These are phyloP conservation scores for Gymnopus androsaceus DNA, from an alignment of 1,284 basidiomycete species.

Conservation along the genomic window DNA sequence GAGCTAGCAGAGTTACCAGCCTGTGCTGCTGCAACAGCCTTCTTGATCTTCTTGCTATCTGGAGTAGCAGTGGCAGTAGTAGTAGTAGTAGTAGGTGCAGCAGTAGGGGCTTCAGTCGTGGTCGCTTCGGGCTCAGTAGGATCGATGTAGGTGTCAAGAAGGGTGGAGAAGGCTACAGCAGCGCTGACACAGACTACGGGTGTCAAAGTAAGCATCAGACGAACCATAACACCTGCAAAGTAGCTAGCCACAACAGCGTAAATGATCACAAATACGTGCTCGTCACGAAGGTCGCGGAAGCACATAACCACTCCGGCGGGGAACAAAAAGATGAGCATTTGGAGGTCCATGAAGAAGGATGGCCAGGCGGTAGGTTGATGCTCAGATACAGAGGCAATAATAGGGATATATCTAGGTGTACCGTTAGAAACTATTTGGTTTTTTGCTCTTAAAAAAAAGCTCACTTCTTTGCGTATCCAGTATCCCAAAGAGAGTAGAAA, in stretches of 20 bases:
- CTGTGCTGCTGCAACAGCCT: conserved; percentile 38
- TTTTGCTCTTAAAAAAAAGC: conserved; percentile 25
- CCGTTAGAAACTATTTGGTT: conserved; percentile 14
- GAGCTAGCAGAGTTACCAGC: conserved; percentile 22
- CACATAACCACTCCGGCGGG: conserved; percentile 94
- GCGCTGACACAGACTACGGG: conserved; percentile 91
- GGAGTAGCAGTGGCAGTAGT: conserved; percentile 30
- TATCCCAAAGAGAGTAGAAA: conserved; percentile 99
- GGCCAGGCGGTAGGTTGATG: conserved; percentile 99
- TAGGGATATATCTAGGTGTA: conserved; percentile 81
- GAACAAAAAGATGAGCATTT: conserved; percentile 97
- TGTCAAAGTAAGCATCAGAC: conserved; percentile 91
- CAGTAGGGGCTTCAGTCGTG: too few relatives aligned
- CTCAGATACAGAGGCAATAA: conserved; percentile 99
- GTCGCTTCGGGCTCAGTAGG: conserved; percentile 48
- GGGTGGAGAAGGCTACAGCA: conserved; percentile 87
- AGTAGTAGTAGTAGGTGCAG: conserved; percentile 20
- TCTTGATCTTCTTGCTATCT: conserved; percentile 63
- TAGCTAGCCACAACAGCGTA: conserved; percentile 96
- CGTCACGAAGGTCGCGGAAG: conserved; percentile 93
- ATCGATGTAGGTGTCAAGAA: conserved; percentile 91
- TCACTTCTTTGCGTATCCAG: conserved; percentile 96
- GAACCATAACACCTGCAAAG: conserved; percentile 99
- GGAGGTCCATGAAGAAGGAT: conserved; percentile 98
- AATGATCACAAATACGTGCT: conserved; percentile 98